A percentile compares a stretch with the other conserved stretches of the same genome.
These are phyloP conservation scores for Epichloe sylvatica DNA, from an alignment of 2,329 filamentous ascomycete species.

Conservation along the genomic window DNA sequence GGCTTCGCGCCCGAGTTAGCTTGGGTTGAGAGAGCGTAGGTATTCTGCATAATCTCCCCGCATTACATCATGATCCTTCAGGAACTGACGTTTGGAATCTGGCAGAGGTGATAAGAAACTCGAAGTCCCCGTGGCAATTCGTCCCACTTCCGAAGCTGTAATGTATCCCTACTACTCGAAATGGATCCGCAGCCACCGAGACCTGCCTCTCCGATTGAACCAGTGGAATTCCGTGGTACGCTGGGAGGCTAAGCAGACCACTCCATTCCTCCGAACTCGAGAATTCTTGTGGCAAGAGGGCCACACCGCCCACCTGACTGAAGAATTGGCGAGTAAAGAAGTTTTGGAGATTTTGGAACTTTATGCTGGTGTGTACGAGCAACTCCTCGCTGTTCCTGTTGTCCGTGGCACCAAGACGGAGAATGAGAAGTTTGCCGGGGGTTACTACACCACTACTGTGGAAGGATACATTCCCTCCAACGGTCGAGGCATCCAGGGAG, in stretches of 20 bases:
- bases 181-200: conserved; percentile 93
- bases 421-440: conserved; percentile 95
- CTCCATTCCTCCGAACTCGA: conserved; percentile 76
- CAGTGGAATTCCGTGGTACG: conserved; percentile 92
- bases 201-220: conserved; percentile 85
- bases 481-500: conserved; percentile 91
- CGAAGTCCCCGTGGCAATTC: conserved; percentile 60
- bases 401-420: conserved; percentile 91
- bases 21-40: conserved; percentile 73
- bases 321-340: conserved; percentile 68
- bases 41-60: conserved; percentile 6
- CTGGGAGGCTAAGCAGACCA: conserved; percentile 93
- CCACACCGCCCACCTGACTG: conserved; percentile 76
- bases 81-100: background rate
- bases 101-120: conserved; percentile 76
- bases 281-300: conserved; percentile 99
- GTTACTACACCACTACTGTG: conserved; percentile 90
- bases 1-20: conserved; percentile 92
- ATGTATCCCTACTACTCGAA: conserved; percentile 96
- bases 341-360: conserved; percentile 86
- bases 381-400: conserved; percentile 87
- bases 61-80: background rate
- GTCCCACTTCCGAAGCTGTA: conserved; percentile 59
- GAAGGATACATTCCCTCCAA: conserved; percentile 95
- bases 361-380: conserved; percentile 83